These are phyloP conservation scores for Pichia insulana DNA, from an alignment of 805 yeast species.

Conservation along the genomic window DNA sequence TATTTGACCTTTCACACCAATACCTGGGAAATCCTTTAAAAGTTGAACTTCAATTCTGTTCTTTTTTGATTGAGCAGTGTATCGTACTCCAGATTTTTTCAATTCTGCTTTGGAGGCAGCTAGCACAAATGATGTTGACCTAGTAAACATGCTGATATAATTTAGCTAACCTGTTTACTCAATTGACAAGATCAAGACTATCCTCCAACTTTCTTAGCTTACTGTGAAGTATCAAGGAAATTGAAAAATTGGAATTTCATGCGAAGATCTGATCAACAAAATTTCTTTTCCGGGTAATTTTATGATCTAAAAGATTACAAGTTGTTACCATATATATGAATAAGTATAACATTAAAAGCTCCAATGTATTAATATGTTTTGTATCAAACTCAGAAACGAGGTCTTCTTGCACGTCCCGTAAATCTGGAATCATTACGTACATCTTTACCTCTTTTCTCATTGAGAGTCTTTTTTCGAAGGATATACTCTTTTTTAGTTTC, in stretches of 20 bases:
- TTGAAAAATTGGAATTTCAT: no score
- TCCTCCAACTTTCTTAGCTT: no score
- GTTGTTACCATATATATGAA: no score
- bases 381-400: conserved; percentile 41
- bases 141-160: conserved; percentile 15
- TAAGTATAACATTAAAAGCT: no score
- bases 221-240: no score
- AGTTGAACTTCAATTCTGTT: conserved; percentile 65
- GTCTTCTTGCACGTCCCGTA: conserved; percentile 77
- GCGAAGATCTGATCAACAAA: no score
- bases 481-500: conserved; percentile 80
- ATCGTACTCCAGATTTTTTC: conserved; percentile 28
- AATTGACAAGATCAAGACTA: no score
- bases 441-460: conserved; percentile 81
- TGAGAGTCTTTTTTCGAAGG: conserved; percentile 83
- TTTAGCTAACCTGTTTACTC: no score
- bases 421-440: conserved; percentile 89
- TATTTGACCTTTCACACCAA: conserved; percentile 68
- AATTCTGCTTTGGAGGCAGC: conserved; percentile 13
- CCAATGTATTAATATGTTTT: no score
- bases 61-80: conserved; percentile 41
- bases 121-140: conserved; percentile 10
- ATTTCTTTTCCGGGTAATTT: no score
- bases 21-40: conserved; percentile 52
- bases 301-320: no score